Evolutionary conservation across 352 stramenopile species (phyloP), one percentile per base, ranked within the genome.

Genomic region (Phytophthora fragariaefolia): DNA sequence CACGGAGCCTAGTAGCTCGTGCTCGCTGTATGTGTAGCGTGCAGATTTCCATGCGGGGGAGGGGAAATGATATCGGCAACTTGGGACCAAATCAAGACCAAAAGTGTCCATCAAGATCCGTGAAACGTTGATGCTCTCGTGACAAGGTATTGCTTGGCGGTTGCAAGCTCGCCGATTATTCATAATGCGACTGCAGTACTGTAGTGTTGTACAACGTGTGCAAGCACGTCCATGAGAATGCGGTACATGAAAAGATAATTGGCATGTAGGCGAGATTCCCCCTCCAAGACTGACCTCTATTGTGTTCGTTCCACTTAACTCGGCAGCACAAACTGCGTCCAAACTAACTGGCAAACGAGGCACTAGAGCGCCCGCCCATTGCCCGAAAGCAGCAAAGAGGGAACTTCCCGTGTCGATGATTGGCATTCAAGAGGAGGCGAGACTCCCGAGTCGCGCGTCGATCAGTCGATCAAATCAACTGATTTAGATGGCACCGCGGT

Each of bases 401-500:
- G 43, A 65, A 47, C 48, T 70, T 71, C 60, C 56, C 70, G 64
- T 77, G 52, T 66, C 66, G 60, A 77, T 69, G 52, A 74, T 71
- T 69, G 63, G 70, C 66, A 77, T 77, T 63, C 63, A 76, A 73
- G 63, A 71, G 58, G 40, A 72, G 55, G 24, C 66, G 38, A 73
- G 27, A 68, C 71, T 74, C 68, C 68, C 67, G 59, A 73, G 66
- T 65, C 34, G 47, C 54, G 42, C 43, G 36, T 65, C 54, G 42
- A 67, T 71, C 59, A 58, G 34, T 66, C 22, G 45, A 66, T 66
- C 8, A 58, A 20, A 27, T 67, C 67, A 73, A 75, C 56, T 66
- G 55, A 76, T 64, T 93, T 96, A 96, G 63, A 96, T 82, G 73
- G 86, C 86, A 80, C 88, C 88, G 71, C 88, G 88, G 86, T 96